These are phyloP conservation scores for Thuja plicata DNA, from an alignment of 83 land plant genomes.

Conservation along the genomic window DNA sequence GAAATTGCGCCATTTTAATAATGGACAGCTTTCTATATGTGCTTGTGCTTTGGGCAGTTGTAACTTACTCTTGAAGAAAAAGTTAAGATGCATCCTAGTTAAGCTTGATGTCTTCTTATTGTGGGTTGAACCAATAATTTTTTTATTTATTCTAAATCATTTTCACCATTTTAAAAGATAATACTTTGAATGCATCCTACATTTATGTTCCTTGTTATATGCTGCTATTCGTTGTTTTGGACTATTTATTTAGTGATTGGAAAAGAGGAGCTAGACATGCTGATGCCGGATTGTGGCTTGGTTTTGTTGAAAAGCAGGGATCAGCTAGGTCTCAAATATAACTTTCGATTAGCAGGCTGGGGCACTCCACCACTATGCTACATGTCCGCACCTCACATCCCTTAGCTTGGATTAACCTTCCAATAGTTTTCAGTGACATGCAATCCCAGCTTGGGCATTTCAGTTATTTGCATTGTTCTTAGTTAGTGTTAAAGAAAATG, in stretches of 20 bases:
- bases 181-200: background rate
- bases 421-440: background rate
- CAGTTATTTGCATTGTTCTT: background rate
- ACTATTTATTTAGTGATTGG: background rate
- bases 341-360: background rate
- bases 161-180: background rate
- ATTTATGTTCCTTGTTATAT: background rate
- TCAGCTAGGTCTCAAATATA: background rate
- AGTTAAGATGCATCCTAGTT: background rate
- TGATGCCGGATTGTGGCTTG: background rate
- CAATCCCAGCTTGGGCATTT: background rate
- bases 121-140: background rate
- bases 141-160: background rate
- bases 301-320: background rate
- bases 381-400: background rate
- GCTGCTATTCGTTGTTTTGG: background rate
- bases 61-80: background rate
- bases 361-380: background rate
- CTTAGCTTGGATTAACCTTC: background rate
- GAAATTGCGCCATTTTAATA: background rate
- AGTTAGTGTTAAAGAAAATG: background rate
- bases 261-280: background rate
- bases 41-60: background rate
- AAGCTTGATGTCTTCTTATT: background rate
- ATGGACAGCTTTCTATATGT: background rate